Base-by-base conservation (phyloP, 495 filamentous ascomycete species). In the Penicilliopsis zonata region DNA sequence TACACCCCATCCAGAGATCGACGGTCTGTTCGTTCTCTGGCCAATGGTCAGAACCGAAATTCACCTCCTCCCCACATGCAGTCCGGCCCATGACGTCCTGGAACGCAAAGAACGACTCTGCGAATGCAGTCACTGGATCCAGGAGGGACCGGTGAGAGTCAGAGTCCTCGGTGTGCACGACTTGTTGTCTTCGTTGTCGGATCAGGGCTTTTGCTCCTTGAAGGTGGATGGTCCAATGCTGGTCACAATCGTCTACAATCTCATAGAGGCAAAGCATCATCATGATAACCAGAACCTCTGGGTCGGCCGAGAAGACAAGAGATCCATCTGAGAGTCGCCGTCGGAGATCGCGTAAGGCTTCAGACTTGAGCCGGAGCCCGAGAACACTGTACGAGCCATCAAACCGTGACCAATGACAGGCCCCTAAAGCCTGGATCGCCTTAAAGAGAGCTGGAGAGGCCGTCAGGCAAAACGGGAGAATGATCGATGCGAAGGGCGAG, bases 31-130 rank as follows among this genome's bases (percentile, higher is more conserved):
- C 51, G 16, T 53, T 44, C 7, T 57, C 49, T 12, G 44, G 44
- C 61, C 61, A 65, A 27, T 65, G 61, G 31, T 63, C 61, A 18
- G 37, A 53, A 3, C 55, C 59, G 33, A 65, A 63, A 8, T 56
- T 28, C 0, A 52, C 47, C 26, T 53, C 53, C 24, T 63, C 50
- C 3, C 51, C 61, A 38, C 61, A 65, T 7, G 61, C 61, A 9
- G 61, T 65, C 13, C 61, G 55, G 13, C 61, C 59, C 53, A 65
- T 65, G 29, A 65, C 54, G 47, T 65, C 61, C 30, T 65, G 61
- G 28, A 65, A 65, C 9, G 61, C 61, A 33, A 65, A 65, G 33
- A 65, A 65, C 9, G 51, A 51, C 35, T 65, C 61, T 1, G 55
- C 52, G 33, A 65, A 63, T 0, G 40, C 40, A 1, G 54, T 53